phyloP scores from a whole-genome alignment of 2,329 filamentous ascomycete species.

The Nemania abortiva region DNA sequence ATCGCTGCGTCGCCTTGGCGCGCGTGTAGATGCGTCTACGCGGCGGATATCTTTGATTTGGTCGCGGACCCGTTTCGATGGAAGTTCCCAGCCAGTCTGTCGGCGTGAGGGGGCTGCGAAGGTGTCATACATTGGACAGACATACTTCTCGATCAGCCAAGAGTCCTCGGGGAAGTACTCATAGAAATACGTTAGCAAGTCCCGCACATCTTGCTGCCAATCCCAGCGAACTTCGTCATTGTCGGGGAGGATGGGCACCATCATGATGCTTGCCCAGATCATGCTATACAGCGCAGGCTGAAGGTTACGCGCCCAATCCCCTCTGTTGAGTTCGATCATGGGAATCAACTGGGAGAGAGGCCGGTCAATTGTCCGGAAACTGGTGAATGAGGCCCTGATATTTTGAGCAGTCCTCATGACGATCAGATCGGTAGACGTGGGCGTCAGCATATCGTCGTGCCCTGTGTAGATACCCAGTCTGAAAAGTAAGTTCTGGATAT shows the following conservation, averaged over 20 bases:
- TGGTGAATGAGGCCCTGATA: slow-evolving; percentile 78
- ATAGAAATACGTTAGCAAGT: slow-evolving; percentile 73
- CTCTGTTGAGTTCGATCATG: slow-evolving; percentile 54
- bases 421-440: slow-evolving; percentile 74
- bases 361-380: slow-evolving; percentile 54
- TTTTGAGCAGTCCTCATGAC: slow-evolving; percentile 83
- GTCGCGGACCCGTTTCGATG: slow-evolving; percentile 53
- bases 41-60: slow-evolving; percentile 58
- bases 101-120: slow-evolving; percentile 53
- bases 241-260: slow-evolving; percentile 59
- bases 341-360: slow-evolving; percentile 55
- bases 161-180: slow-evolving; percentile 78
- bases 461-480: slow-evolving; percentile 59
- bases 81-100: slow-evolving; percentile 51
- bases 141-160: slow-evolving; percentile 75
- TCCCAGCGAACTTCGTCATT: slow-evolving; percentile 57
- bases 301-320: slow-evolving; percentile 68
- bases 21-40: slow-evolving; percentile 54
- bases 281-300: slow-evolving; percentile 76
- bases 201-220: slow-evolving; percentile 72
- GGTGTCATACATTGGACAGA: slow-evolving; percentile 71
- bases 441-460: slow-evolving; percentile 67
- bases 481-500: slow-evolving; percentile 71
- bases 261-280: slow-evolving; percentile 76
- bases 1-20: slow-evolving; percentile 55